Evolutionary conservation across 306 rosid species (phyloP).

Genomic region (Pyrus betulifolia): DNA sequence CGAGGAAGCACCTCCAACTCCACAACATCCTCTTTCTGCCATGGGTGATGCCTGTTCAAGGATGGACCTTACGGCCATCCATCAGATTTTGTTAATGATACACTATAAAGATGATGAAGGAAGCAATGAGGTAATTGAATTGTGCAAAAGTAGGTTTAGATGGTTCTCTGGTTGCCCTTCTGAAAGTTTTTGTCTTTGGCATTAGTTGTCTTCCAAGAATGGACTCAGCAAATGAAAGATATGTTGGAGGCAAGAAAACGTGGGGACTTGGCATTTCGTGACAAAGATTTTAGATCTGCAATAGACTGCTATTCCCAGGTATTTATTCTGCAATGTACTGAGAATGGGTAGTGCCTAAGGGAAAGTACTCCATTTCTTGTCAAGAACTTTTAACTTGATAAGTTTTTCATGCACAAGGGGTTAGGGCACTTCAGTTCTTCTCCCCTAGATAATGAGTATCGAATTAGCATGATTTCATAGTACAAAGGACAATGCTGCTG

Average conservation of each 20-base stretch:
- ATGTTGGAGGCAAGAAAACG: conserved; percentile 69
- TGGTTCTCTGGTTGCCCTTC: not conserved
- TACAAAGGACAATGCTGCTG: not conserved
- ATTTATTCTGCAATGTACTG: not conserved
- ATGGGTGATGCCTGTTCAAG: conserved; percentile 74
- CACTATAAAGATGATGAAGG: conserved; percentile 72
- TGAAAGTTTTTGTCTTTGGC: conserved; percentile 1
- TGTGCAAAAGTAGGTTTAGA: not conserved
- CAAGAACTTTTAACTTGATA: not conserved
- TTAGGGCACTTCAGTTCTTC: not conserved
- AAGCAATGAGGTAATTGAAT: conserved; percentile 51
- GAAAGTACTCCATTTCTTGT: not conserved
- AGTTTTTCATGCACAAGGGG: not conserved
- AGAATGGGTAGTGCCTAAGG: not conserved
- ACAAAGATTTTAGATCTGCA: conserved; percentile 59
- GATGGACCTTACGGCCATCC: conserved; percentile 72
- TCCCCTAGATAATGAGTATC: not conserved
- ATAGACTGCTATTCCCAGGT: conserved; percentile 70
- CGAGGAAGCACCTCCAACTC: conserved; percentile 58
- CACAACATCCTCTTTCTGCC: conserved; percentile 62
- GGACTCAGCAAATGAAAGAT: conserved; percentile 79
- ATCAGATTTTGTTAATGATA: conserved; percentile 58
- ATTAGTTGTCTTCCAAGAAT: conserved; percentile 77
- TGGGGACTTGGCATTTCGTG: conserved; percentile 73
- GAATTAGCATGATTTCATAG: not conserved